Percentiles rank a stretch among this genome's conserved stretches.
phyloP scores from a whole-genome alignment of 495 filamentous ascomycete species.

The Aspergillus affinis region DNA sequence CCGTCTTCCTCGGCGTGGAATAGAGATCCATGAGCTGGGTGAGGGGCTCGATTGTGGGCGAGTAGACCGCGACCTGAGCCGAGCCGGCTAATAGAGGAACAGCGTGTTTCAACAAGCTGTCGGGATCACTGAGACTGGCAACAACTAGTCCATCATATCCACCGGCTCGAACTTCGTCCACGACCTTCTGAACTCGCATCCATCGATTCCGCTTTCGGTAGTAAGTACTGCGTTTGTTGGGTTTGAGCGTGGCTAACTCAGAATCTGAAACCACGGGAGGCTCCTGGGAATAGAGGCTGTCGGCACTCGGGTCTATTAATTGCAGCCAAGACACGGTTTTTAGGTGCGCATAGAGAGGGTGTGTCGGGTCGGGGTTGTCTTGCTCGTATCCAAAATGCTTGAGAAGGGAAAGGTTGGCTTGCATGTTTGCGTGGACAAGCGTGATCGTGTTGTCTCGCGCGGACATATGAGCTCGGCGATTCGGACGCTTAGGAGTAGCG shows the following conservation, averaged over 20 bases:
- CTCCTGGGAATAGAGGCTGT: constrained; percentile 65
- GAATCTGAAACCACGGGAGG: constrained; percentile 53
- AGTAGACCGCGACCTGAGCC: constrained; percentile 82
- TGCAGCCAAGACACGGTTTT: constrained; percentile 88
- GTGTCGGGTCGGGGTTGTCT: constrained; percentile 62
- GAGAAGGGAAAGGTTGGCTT: constrained; percentile 83
- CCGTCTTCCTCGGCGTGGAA: constrained; percentile 68
- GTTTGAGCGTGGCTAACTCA: constrained; percentile 63
- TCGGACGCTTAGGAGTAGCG: constrained; percentile 16
- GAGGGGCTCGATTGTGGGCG: constrained; percentile 73
- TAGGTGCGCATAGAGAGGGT: constrained; percentile 80
- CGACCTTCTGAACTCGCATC: constrained; percentile 61
- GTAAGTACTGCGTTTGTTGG: constrained; percentile 74
- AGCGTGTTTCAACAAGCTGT: constrained; percentile 67
- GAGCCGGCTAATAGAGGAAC: constrained; percentile 81
- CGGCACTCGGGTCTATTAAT: constrained; percentile 69
- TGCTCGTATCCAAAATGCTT: constrained; percentile 83
- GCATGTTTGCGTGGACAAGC: constrained; percentile 79
- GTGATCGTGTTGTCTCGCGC: constrained; percentile 80
- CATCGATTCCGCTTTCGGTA: constrained; percentile 85
- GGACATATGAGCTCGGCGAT: constrained; percentile 39
- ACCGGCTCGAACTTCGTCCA: constrained; percentile 71
- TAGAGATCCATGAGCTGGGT: constrained; percentile 75
- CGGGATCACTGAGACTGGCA: constrained; percentile 74
- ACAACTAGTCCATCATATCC: constrained; percentile 81